phyloP scores from a whole-genome alignment of 805 yeast species.

The Candida insectalens region DNA sequence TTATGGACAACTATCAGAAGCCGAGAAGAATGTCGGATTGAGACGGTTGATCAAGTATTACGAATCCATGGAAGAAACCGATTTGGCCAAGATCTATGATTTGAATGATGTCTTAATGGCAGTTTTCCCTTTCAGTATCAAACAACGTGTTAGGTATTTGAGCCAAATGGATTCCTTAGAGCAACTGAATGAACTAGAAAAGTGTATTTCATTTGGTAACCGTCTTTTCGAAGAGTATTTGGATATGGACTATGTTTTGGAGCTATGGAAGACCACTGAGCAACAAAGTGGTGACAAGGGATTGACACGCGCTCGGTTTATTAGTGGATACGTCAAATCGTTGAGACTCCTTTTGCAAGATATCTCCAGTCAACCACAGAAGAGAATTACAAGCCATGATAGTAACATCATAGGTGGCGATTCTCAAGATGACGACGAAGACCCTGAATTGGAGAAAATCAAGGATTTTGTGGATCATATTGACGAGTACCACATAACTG shows the following conservation, averaged over 20 bases:
- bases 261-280: slow-evolving; percentile 22
- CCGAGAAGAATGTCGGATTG: slow-evolving; percentile 22
- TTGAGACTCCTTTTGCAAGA: slow-evolving; percentile 11
- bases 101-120: slow-evolving; percentile 19
- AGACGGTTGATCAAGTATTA: slow-evolving; percentile 10
- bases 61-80: slow-evolving; percentile 4
- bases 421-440: slow-evolving; percentile 23
- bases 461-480: slow-evolving; percentile 23
- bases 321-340: slow-evolving; percentile 19
- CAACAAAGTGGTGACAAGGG: slow-evolving; percentile 13
- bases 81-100: neutral
- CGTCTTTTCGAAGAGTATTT: slow-evolving; percentile 17
- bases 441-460: slow-evolving; percentile 27
- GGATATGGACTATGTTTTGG: slow-evolving; percentile 16
- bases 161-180: slow-evolving; percentile 5
- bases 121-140: slow-evolving; percentile 21
- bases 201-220: slow-evolving; percentile 15
- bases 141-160: slow-evolving; percentile 13
- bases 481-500: slow-evolving; percentile 24
- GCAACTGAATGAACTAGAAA: slow-evolving; percentile 7
- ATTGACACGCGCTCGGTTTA: slow-evolving; percentile 16
- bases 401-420: neutral
- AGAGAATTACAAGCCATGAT: neutral
- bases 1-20: slow-evolving; percentile 37
- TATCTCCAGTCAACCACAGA: neutral